Evolutionary conservation across 2,329 filamentous ascomycete species (phyloP).

Genomic region (Sclerotinia subarctica): DNA sequence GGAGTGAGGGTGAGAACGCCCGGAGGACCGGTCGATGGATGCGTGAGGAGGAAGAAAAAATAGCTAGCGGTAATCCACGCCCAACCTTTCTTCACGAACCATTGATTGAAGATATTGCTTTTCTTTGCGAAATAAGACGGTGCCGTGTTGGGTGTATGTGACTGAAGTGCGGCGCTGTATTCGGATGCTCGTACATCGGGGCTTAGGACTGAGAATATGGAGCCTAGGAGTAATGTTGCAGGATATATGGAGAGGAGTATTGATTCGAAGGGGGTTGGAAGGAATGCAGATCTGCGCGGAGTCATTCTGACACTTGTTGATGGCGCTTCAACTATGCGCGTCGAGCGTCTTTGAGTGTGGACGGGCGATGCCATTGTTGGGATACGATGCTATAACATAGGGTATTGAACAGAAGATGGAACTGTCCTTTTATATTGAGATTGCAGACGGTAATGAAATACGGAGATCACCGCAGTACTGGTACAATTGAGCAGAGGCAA

Average conservation of each 20-base stretch:
- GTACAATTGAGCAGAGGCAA: conserved; percentile 3
- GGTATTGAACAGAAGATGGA: background rate
- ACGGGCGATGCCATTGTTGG: conserved; percentile 34
- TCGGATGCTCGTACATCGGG: conserved; percentile 63
- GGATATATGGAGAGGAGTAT: conserved; percentile 71
- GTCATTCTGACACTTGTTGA: conserved; percentile 25
- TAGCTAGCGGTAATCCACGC: conserved; percentile 82
- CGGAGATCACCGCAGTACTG: too few relatives aligned
- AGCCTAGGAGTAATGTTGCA: conserved; percentile 72
- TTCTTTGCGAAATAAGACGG: conserved; percentile 93
- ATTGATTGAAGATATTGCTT: conserved; percentile 83
- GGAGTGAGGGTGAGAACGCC: conserved; percentile 42
- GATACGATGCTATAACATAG: conserved; percentile 30
- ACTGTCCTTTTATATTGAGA: background rate
- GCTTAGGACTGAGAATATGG: conserved; percentile 74
- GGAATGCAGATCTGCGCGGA: conserved; percentile 50
- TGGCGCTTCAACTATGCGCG: conserved; percentile 26
- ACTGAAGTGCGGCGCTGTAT: conserved; percentile 61
- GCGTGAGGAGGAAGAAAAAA: conserved; percentile 63
- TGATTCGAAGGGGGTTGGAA: conserved; percentile 68
- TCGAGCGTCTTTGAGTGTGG: conserved; percentile 34
- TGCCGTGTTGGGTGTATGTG: conserved; percentile 58
- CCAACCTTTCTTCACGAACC: conserved; percentile 97
- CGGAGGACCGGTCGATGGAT: conserved; percentile 54
- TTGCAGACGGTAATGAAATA: too few relatives aligned